A percentile compares a stretch with the other conserved stretches of the same genome.
These are phyloP conservation scores for Starmerella stellata DNA, from an alignment of 805 yeast species.

Conservation along the genomic window DNA sequence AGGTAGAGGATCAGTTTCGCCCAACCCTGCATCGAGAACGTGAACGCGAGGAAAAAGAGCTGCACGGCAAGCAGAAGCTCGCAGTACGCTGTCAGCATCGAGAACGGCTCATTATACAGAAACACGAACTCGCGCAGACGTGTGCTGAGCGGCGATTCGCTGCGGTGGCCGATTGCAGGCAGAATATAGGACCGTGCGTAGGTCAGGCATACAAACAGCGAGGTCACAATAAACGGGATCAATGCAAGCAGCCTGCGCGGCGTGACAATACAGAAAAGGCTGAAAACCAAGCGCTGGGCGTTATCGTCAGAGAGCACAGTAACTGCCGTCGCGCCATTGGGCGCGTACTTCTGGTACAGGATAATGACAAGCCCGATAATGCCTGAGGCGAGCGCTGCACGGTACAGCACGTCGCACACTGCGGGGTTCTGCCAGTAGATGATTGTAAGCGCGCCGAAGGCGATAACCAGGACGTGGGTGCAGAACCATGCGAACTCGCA, in stretches of 20 bases:
- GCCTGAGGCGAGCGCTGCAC: constrained; percentile 43
- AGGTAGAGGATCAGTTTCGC: constrained; percentile 31
- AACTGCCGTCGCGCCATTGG: constrained; percentile 14
- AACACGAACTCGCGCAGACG: constrained; percentile 31
- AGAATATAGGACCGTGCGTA: constrained; percentile 48
- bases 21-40: constrained; percentile 50
- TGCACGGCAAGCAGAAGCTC: constrained; percentile 32
- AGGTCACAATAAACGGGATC: constrained; percentile 57
- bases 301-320: constrained; percentile 38
- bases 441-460: constrained; percentile 8
- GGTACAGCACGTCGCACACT: constrained; percentile 35
- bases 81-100: constrained; percentile 40
- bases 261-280: constrained; percentile 39
- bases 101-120: constrained; percentile 39
- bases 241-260: constrained; percentile 44
- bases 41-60: constrained; percentile 28
- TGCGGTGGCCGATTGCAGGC: constrained; percentile 35
- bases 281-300: constrained; percentile 48
- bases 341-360: constrained; percentile 37
- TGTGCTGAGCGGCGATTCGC: constrained; percentile 19
- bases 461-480: constrained; percentile 15
- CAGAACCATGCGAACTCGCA: constrained; percentile 19
- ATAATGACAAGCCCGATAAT: constrained; percentile 61
- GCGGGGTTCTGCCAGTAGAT: constrained; percentile 13
- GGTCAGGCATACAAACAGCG: constrained; percentile 64